Percentiles rank a stretch among this genome's conserved stretches.
Evolutionary conservation across 495 filamentous ascomycete genomes (phyloP).

Genomic region (Penicillium nucicola): DNA sequence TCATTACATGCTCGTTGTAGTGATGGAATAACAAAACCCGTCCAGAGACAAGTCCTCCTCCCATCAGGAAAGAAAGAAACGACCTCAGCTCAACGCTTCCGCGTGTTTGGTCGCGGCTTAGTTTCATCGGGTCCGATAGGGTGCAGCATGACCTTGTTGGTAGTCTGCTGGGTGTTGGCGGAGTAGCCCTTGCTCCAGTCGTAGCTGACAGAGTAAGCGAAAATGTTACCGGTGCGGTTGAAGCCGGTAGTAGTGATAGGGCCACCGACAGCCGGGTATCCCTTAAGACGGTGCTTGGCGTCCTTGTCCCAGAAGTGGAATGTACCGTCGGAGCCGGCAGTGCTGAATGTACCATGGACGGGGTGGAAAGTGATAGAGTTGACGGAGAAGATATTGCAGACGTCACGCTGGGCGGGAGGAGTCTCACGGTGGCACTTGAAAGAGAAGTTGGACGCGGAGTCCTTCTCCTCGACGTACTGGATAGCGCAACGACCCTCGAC

Average conservation of each 20-base stretch:
- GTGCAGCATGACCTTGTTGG: conserved; percentile 87
- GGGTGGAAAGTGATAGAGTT: conserved; percentile 91
- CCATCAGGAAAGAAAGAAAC: background rate
- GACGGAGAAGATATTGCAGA: conserved; percentile 81
- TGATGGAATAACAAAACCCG: conserved; percentile 11
- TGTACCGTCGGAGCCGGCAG: conserved; percentile 82
- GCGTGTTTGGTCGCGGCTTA: conserved; percentile 69
- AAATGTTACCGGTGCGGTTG: conserved; percentile 72
- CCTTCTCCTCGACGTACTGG: conserved; percentile 85
- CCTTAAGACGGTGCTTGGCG: conserved; percentile 80
- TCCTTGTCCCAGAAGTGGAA: conserved; percentile 93
- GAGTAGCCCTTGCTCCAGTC: conserved; percentile 93
- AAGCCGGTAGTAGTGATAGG: conserved; percentile 78
- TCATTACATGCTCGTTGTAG: conserved; percentile 34
- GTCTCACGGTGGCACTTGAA: conserved; percentile 92
- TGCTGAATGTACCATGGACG: conserved; percentile 83
- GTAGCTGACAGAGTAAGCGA: conserved; percentile 89
- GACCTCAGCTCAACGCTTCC: conserved; percentile 58
- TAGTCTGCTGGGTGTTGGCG: conserved; percentile 62
- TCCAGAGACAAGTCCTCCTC: conserved; percentile 2
- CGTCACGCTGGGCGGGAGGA: conserved; percentile 56
- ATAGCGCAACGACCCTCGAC: conserved; percentile 89
- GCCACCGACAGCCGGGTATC: conserved; percentile 79
- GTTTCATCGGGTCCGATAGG: conserved; percentile 72
- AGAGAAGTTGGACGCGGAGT: conserved; percentile 76